Evolutionary conservation across 352 stramenopile species (phyloP).

Genomic region (Globisporangium emineosum): DNA sequence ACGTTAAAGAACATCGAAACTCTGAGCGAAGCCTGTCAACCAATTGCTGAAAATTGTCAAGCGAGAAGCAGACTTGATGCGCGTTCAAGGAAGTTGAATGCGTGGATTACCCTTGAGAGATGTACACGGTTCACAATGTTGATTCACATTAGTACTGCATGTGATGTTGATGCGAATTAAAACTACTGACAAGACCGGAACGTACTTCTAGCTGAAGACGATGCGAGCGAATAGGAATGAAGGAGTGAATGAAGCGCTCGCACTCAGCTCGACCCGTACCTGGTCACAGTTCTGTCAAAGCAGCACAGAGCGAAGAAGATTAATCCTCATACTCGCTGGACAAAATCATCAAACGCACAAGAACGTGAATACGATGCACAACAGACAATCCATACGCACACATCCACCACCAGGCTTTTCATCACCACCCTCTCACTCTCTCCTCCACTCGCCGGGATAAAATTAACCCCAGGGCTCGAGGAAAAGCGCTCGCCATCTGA

Average conservation of each 20-base stretch:
- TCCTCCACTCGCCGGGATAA: background rate
- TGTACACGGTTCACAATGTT: slow-evolving; percentile 3
- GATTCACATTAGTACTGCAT: background rate
- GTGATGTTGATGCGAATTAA: background rate
- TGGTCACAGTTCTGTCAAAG: slow-evolving; percentile 12
- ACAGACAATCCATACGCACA: background rate
- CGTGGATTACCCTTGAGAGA: too few relatives aligned
- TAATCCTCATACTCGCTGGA: slow-evolving; percentile 13
- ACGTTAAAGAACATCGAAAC: too few relatives aligned
- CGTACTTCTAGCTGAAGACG: background rate
- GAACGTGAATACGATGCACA: slow-evolving; percentile 13
- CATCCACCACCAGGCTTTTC: background rate
- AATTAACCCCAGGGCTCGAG: slow-evolving; percentile 1
- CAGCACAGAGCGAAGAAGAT: slow-evolving; percentile 14
- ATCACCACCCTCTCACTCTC: background rate
- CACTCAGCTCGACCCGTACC: slow-evolving; percentile 17
- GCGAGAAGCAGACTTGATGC: too few relatives aligned
- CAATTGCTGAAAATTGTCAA: too few relatives aligned
- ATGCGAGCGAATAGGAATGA: background rate
- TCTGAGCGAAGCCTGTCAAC: too few relatives aligned
- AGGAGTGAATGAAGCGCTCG: background rate
- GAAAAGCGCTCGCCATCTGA: slow-evolving; percentile 1
- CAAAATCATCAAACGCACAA: slow-evolving; percentile 7
- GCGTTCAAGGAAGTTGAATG: too few relatives aligned
- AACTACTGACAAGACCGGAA: slow-evolving; percentile 4